A percentile compares a stretch with the other conserved stretches of the same genome.
These are phyloP conservation scores for Euphrasia arctica DNA, from an alignment of 305 asterid species.

Conservation along the genomic window DNA sequence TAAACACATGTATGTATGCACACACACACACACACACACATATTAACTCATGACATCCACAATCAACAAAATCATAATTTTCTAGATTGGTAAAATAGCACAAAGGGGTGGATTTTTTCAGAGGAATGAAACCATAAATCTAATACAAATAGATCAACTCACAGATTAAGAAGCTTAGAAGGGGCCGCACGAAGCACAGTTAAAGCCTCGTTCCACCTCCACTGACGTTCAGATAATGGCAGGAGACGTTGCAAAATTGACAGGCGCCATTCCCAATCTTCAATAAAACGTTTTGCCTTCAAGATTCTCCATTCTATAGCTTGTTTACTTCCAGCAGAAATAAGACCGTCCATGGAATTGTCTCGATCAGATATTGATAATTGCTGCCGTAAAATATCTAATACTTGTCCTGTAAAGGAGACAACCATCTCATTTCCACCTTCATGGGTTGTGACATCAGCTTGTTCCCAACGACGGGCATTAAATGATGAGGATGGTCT, in stretches of 20 bases:
- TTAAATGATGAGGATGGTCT: constrained; percentile 30
- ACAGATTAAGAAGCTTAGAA: constrained; percentile 94
- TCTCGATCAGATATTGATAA: constrained; percentile 62
- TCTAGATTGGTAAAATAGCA: constrained; percentile 21
- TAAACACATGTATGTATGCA: constrained; percentile 16
- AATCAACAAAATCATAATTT: constrained; percentile 26
- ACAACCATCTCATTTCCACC: constrained; percentile 79
- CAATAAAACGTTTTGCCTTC: constrained; percentile 75
- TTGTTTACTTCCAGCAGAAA: constrained; percentile 70
- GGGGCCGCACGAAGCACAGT: constrained; percentile 97
- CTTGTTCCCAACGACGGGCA: constrained; percentile 41
- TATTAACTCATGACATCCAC: constrained; percentile 21
- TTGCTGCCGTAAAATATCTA: constrained; percentile 73
- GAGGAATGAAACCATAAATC: constrained; percentile 24
- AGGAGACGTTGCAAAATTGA: constrained; percentile 89
- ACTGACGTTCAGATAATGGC: constrained; percentile 87
- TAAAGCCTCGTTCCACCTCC: constrained; percentile 98
- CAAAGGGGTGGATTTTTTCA: constrained; percentile 11
- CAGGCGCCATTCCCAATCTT: constrained; percentile 99
- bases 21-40: constrained; percentile 9
- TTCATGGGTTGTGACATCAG: constrained; percentile 45
- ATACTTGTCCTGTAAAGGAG: constrained; percentile 67
- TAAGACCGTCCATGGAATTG: constrained; percentile 43
- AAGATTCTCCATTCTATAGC: constrained; percentile 87
- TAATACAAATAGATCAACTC: constrained; percentile 37